Evolutionary conservation across 345 rosid genomes (phyloP).

Genomic region (Citrus trifoliata): DNA sequence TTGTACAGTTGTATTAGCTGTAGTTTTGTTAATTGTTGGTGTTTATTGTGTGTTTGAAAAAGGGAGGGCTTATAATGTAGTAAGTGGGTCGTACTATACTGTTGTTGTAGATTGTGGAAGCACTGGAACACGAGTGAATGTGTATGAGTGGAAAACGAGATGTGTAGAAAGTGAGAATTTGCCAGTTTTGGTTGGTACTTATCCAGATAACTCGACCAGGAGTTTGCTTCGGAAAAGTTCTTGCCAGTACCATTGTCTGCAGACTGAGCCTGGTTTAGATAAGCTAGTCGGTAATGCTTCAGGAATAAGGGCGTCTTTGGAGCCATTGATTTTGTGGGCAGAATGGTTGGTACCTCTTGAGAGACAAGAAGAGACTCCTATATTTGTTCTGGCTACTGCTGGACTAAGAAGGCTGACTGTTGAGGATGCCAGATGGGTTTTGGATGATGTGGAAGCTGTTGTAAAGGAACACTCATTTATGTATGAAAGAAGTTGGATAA

Average conservation of each 20-base stretch:
- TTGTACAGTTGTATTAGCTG: slow-evolving; percentile 4
- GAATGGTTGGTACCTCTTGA: slow-evolving; percentile 44
- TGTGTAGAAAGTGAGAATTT: slow-evolving; percentile 14
- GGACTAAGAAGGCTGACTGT: slow-evolving; percentile 44
- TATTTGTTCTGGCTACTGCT: slow-evolving; percentile 62
- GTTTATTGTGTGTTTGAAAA: slow-evolving; percentile 23
- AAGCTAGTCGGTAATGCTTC: slow-evolving; percentile 46
- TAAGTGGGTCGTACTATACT: slow-evolving; percentile 25
- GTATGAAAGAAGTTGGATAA: slow-evolving; percentile 38
- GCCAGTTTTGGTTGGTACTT: slow-evolving; percentile 43
- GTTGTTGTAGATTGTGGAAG: slow-evolving; percentile 70
- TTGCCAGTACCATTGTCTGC: slow-evolving; percentile 62
- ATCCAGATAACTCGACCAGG: slow-evolving; percentile 32
- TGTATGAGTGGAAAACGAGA: slow-evolving; percentile 41
- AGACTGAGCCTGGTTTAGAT: slow-evolving; percentile 62
- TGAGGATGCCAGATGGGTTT: slow-evolving; percentile 35
- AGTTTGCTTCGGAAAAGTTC: slow-evolving; percentile 16
- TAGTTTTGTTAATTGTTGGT: slow-evolving; percentile 23
- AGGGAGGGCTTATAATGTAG: not conserved
- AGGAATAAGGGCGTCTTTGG: slow-evolving; percentile 42
- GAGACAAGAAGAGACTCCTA: slow-evolving; percentile 43
- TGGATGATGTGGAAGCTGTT: slow-evolving; percentile 42
- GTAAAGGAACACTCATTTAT: slow-evolving; percentile 37
- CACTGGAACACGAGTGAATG: slow-evolving; percentile 59
- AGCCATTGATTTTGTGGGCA: slow-evolving; percentile 43